Conservation (phyloP, 2,329 filamentous ascomycete species). For the Fusarium succisae region DNA sequence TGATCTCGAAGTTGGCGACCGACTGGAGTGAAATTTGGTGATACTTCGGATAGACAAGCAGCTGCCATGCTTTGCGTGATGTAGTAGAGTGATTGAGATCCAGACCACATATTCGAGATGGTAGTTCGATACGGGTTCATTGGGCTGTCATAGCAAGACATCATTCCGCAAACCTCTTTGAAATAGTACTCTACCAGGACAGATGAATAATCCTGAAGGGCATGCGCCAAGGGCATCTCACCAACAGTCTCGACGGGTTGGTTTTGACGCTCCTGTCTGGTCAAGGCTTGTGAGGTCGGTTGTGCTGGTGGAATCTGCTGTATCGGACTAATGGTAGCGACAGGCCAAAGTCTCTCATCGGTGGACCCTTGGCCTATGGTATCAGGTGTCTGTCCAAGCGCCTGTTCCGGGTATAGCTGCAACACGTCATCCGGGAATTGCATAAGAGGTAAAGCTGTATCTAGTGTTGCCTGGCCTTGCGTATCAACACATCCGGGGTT, state of each 20-base stretch:
- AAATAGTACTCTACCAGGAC: slow-evolving; percentile 71
- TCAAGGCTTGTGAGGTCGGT: not conserved
- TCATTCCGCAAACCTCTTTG: slow-evolving; percentile 67
- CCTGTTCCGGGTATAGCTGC: slow-evolving; percentile 14
- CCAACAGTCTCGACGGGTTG: not conserved
- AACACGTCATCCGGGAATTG: slow-evolving; percentile 20
- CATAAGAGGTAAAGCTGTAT: slow-evolving; percentile 21
- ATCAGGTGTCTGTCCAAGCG: slow-evolving; percentile 9
- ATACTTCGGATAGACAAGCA: slow-evolving; percentile 65
- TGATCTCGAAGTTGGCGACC: slow-evolving; percentile 55
- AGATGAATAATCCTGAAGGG: slow-evolving; percentile 56
- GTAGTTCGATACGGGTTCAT: slow-evolving; percentile 70
- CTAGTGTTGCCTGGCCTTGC: not conserved
- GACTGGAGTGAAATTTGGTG: slow-evolving; percentile 58
- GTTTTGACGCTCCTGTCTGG: not conserved
- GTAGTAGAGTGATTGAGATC: slow-evolving; percentile 67
- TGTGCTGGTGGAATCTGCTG: not conserved
- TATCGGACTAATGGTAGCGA: not conserved
- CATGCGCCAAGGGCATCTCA: slow-evolving; percentile 24
- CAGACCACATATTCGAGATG: slow-evolving; percentile 65
- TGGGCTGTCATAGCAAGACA: slow-evolving; percentile 71
- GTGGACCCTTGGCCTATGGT: slow-evolving; percentile 11
- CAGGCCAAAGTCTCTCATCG: slow-evolving; percentile 23
- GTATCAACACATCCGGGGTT: slow-evolving; percentile 5
- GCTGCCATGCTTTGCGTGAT: slow-evolving; percentile 73